Evolutionary conservation across 139 green algal species (phyloP), one percentile per base, ranked within the genome.

Genomic region (Micractinium conductrix): DNA sequence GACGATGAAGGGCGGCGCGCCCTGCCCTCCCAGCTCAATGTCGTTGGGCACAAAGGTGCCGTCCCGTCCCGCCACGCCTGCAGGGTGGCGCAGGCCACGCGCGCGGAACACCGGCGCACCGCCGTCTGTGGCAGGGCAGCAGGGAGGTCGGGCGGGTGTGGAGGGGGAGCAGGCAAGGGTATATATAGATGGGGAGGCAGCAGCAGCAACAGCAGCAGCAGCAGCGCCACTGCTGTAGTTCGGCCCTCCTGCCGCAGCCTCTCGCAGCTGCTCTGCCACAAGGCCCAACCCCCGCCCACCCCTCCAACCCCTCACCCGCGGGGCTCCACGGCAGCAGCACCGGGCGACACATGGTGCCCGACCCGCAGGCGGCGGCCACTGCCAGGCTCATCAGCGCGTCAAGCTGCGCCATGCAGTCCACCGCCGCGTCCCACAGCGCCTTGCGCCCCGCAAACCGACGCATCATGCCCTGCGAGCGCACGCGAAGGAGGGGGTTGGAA

Each of bases 31-130:
- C 33, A 99, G 90, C 28, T 79, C 37, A 5, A 98, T 90, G 87
- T 98, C 93, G 87, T 99, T 99, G 55, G 97, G 97, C 74, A 99
- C 97, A 92, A 99, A 99, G 28, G 73, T 67, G 33, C 83, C 83
- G 28, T 89, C 84, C 6, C 48, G 42, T 0, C 85, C 79, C 17
- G 26, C 74, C n/a, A 91, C 86, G 21, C 87, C 89, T 45, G 92
- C 92, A 7, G 95, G 95, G 86, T 98, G 95, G 60, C 95, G 87
- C 85, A 98, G 90, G 7, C 78, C 87, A 6, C n/a, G 30, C 1
- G 93, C 93, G 8, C 83, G 42, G 62, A 96, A 94, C 37, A 94
- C 28, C 80, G 90, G 88, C 48, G 76, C 69, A 26, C 45, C 71
- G 44, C 50, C 73, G 50, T 69, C 55, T 55, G 60, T 71, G 43